Evolutionary conservation across 345 rosid genomes (phyloP).

Genomic region (Eucalyptus viminalis): DNA sequence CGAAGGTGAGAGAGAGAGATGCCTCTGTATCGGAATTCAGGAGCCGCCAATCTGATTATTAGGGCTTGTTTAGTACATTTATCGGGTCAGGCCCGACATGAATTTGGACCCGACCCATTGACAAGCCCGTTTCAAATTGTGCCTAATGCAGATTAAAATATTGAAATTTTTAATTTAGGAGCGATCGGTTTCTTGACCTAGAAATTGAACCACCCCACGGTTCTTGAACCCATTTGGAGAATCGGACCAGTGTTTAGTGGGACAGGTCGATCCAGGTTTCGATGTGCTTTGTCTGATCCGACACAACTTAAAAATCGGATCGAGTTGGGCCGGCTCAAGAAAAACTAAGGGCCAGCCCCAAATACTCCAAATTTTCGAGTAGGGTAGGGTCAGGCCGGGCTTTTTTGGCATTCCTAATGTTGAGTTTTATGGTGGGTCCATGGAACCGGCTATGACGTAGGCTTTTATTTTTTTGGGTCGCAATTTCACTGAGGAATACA

Average conservation of each 20-base stretch:
- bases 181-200: not conserved
- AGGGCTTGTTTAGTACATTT: not conserved
- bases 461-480: no score
- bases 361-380: no score
- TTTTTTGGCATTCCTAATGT: no score
- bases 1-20: not conserved
- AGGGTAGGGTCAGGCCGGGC: no score
- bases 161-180: not conserved
- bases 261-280: no score
- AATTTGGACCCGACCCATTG: not conserved
- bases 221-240: no score
- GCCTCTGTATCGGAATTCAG: not conserved
- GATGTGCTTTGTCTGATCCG: accelerated
- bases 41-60: not conserved
- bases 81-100: not conserved
- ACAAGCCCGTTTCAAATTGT: not conserved
- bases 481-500: not conserved
- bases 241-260: no score
- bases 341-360: no score
- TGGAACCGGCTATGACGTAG: no score
- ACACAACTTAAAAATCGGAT: no score
- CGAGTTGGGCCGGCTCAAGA: accelerated
- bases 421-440: no score
- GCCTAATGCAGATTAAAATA: not conserved
- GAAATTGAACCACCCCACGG: no score